These are phyloP conservation scores for Symbiotaphrina buchneri DNA, from an alignment of 495 filamentous ascomycete genomes.

Conservation along the genomic window DNA sequence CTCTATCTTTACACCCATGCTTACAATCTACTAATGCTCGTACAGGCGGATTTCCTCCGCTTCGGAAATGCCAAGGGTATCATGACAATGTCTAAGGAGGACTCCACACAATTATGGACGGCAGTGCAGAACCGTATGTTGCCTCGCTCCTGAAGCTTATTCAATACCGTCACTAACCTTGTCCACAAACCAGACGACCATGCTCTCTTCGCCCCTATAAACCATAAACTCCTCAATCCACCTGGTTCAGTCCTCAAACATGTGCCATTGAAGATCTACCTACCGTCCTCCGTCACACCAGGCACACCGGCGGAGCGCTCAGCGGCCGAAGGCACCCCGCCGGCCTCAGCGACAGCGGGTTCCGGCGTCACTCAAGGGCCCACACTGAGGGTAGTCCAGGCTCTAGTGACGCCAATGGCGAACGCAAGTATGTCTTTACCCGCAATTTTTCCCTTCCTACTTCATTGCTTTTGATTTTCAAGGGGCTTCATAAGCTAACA, in stretches of 20 bases:
- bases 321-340: too few relatives aligned
- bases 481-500: too few relatives aligned
- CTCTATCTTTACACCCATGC: constrained; percentile 1
- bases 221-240: constrained; percentile 55
- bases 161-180: constrained; percentile 3
- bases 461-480: constrained; percentile 4
- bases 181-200: constrained; percentile 41
- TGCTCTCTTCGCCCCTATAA: constrained; percentile 45
- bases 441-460: constrained; percentile 20
- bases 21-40: constrained; percentile 3
- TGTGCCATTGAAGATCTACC: constrained; percentile 70
- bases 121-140: constrained; percentile 49
- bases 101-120: constrained; percentile 73
- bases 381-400: constrained; percentile 17
- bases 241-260: constrained; percentile 48
- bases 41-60: constrained; percentile 65
- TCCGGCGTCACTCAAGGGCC: not conserved
- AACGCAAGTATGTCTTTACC: constrained; percentile 7
- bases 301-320: constrained; percentile 21
- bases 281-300: constrained; percentile 38
- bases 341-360: too few relatives aligned
- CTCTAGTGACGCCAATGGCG: constrained; percentile 11
- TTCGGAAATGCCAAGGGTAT: constrained; percentile 82
- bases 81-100: constrained; percentile 75
- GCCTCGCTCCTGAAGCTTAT: not conserved